A percentile compares a stretch with the other conserved stretches of the same genome.
Evolutionary conservation across 2,329 filamentous ascomycete species (phyloP).

Genomic region (Fonsecaea multimorphosa): DNA sequence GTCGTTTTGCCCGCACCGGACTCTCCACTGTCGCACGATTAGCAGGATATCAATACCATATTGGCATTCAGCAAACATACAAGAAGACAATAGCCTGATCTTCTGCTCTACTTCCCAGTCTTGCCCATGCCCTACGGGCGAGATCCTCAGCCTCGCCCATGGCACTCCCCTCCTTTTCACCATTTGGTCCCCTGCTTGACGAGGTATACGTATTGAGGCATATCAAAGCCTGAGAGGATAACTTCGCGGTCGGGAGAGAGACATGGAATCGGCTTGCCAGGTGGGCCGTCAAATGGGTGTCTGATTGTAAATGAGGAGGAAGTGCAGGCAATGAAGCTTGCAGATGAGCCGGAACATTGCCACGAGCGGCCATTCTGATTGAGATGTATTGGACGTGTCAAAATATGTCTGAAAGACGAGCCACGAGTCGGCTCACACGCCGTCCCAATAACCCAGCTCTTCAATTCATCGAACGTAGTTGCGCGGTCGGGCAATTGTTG

Average conservation of each 20-base stretch:
- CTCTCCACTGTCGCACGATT: constrained; percentile 73
- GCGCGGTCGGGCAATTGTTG: background rate
- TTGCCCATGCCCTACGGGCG: constrained; percentile 81
- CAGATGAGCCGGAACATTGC: constrained; percentile 64
- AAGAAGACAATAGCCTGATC: constrained; percentile 93
- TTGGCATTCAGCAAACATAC: constrained; percentile 61
- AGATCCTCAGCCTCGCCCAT: constrained; percentile 92
- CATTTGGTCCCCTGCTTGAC: constrained; percentile 86
- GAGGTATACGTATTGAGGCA: constrained; percentile 94
- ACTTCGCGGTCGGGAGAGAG: constrained; percentile 80
- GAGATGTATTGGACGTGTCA: constrained; percentile 11
- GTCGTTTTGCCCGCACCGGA: constrained; percentile 97
- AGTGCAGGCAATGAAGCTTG: constrained; percentile 88
- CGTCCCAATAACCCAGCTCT: background rate
- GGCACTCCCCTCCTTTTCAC: constrained; percentile 86
- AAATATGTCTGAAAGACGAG: background rate
- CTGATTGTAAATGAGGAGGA: constrained; percentile 69
- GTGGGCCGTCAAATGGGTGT: constrained; percentile 59
- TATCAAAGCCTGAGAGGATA: constrained; percentile 91
- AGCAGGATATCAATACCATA: constrained; percentile 39
- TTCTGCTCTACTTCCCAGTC: constrained; percentile 85
- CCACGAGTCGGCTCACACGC: constrained; percentile 10
- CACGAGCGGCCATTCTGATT: constrained; percentile 50
- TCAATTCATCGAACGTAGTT: constrained; percentile 21
- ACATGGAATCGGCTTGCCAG: constrained; percentile 77